phyloP scores from a whole-genome alignment of 192 early-diverging fungal genomes.

The Martensiomyces pterosporus region DNA sequence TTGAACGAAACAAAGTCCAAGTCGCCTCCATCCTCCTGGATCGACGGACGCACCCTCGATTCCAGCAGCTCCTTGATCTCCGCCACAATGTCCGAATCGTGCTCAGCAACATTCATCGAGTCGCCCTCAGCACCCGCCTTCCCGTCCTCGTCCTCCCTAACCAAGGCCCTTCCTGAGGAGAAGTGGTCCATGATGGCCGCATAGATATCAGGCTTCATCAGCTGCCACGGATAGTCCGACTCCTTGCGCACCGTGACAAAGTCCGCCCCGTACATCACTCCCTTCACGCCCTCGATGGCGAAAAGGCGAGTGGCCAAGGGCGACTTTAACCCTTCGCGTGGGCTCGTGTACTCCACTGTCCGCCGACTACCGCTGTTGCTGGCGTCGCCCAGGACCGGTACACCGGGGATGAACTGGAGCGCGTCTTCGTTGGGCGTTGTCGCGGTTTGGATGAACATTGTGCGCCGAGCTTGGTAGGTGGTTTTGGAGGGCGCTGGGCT shows the following conservation, averaged over 20 bases:
- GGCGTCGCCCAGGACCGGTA: constrained; percentile 64
- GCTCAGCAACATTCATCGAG: constrained; percentile 50
- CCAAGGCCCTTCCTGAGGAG: constrained; percentile 77
- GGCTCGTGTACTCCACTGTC: constrained; percentile 80
- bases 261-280: constrained; percentile 88
- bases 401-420: constrained; percentile 95
- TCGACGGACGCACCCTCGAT: constrained; percentile 88
- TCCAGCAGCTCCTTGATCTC: constrained; percentile 99
- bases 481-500: constrained; percentile 1
- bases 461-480: constrained; percentile 16
- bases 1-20: constrained; percentile 91
- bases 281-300: constrained; percentile 85
- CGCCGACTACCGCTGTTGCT: constrained; percentile 49
- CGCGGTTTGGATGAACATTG: constrained; percentile 88
- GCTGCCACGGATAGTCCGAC: constrained; percentile 83
- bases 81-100: constrained; percentile 88
- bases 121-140: constrained; percentile 1
- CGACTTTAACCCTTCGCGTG: constrained; percentile 70
- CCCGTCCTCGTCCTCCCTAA: constrained; percentile 51
- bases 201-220: constrained; percentile 98
- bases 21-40: constrained; percentile 99
- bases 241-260: constrained; percentile 96
- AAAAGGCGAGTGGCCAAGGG: constrained; percentile 91
- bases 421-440: constrained; percentile 92
- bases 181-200: constrained; percentile 93